Percentiles rank a stretch among this genome's conserved stretches.
Conservation (phyloP, 1,284 basidiomycete species). For the Boletellus deceptivus region DNA sequence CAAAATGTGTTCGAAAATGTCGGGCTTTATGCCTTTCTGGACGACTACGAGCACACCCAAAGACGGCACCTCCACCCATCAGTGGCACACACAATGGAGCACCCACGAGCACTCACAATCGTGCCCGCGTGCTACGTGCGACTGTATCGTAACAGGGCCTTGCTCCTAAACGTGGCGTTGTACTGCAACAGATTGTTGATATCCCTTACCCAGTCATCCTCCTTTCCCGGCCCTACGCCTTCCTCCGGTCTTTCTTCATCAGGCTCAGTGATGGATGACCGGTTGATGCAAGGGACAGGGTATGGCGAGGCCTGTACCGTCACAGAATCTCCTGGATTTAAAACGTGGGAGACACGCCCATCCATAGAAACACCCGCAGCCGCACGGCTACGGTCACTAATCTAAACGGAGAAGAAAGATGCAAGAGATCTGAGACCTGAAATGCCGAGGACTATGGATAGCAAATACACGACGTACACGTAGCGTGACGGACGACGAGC, state of each 20-base stretch:
- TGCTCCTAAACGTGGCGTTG: slow-evolving; percentile 89
- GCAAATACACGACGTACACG: slow-evolving; percentile 52
- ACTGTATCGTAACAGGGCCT: slow-evolving; percentile 66
- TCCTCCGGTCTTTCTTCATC: slow-evolving; percentile 38
- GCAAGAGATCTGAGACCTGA: not conserved
- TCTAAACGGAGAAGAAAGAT: slow-evolving; percentile 43
- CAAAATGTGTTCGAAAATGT: not conserved
- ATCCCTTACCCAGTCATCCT: slow-evolving; percentile 94
- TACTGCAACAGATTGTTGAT: slow-evolving; percentile 93
- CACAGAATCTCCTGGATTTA: slow-evolving; percentile 83
- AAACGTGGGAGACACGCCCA: slow-evolving; percentile 78
- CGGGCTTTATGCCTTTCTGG: slow-evolving; percentile 2
- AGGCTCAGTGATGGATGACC: slow-evolving; percentile 67
- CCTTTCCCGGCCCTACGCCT: slow-evolving; percentile 71
- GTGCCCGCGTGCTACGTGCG: slow-evolving; percentile 20
- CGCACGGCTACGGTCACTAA: slow-evolving; percentile 81
- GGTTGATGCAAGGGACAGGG: slow-evolving; percentile 91
- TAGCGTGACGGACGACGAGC: slow-evolving; percentile 78
- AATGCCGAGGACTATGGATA: not conserved
- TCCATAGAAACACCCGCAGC: slow-evolving; percentile 92
- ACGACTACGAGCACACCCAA: not conserved
- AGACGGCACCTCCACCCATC: not conserved
- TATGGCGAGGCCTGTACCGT: slow-evolving; percentile 83
- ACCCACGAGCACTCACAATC: slow-evolving; percentile 14
- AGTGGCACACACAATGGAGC: not conserved